Percentiles rank a stretch among this genome's conserved stretches.
Conservation (phyloP, 108 stramenopile genomes). For the Pseudonitzschia multistriata region DNA sequence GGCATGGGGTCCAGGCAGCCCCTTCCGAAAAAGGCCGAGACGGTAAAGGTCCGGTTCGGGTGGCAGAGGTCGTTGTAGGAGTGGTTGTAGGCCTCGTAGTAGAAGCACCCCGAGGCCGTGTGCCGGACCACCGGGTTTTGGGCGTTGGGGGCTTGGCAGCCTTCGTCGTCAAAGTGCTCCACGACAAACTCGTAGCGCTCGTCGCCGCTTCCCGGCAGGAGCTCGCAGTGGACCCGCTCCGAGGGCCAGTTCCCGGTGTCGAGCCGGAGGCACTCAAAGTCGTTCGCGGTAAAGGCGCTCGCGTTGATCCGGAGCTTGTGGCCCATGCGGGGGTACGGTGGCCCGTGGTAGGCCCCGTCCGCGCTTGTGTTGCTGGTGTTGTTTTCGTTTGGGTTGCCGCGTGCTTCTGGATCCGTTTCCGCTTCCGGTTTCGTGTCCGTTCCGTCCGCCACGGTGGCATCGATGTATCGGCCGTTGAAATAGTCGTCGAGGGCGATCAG, state of each 20-base stretch:
- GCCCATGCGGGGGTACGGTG: not conserved
- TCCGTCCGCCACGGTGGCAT: no score
- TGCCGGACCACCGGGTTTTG: not conserved
- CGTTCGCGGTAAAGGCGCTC: constrained; percentile 6
- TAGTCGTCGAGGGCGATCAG: not conserved
- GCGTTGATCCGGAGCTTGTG: not conserved
- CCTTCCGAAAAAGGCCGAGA: not conserved
- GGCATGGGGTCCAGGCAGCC: not conserved
- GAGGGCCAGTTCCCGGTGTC: constrained; percentile 5
- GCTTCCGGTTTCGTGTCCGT: no score
- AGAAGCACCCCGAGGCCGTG: constrained; percentile 4
- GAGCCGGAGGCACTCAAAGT: not conserved
- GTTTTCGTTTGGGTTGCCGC: not conserved
- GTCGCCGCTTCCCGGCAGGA: not conserved
- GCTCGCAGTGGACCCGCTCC: constrained; percentile 3
- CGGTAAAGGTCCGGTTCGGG: not conserved
- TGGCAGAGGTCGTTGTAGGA: constrained; percentile 1
- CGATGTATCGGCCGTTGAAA: no score
- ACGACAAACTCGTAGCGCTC: constrained; percentile 1
- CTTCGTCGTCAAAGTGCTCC: not conserved
- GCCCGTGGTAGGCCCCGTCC: no score
- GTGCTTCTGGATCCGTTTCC: no score
- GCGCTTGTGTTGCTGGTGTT: not conserved
- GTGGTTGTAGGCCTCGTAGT: not conserved
- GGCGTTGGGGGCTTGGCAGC: not conserved